Evolutionary conservation across 1,139 yeast species (phyloP).

Genomic region (Sugiyamaella grinbergsii): DNA sequence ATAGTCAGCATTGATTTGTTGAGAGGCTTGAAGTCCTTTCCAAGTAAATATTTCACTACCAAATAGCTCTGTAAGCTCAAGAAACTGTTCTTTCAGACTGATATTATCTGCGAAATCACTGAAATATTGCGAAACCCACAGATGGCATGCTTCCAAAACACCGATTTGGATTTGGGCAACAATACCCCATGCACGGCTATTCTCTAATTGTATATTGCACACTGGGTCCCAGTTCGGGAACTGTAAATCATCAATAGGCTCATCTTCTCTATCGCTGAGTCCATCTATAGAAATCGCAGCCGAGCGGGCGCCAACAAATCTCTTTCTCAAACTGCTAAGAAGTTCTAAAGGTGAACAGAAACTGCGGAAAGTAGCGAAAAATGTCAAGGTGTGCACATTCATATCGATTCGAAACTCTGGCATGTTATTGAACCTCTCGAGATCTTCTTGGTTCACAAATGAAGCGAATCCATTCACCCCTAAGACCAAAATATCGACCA

Average conservation of each 20-base stretch:
- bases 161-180: constrained; percentile 78
- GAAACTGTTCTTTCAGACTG: constrained; percentile 59
- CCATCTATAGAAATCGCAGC: constrained; percentile 56
- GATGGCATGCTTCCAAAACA: constrained; percentile 72
- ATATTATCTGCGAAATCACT: constrained; percentile 73
- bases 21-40: constrained; percentile 42
- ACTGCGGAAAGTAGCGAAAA: constrained; percentile 65
- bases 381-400: constrained; percentile 60
- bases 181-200: constrained; percentile 54
- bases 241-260: constrained; percentile 13
- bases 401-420: constrained; percentile 55
- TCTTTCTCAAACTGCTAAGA: constrained; percentile 51
- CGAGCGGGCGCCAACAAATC: constrained; percentile 61
- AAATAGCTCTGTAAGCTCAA: constrained; percentile 66
- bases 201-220: constrained; percentile 39
- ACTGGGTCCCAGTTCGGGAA: constrained; percentile 50
- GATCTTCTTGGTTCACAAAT: constrained; percentile 48
- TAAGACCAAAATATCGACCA: constrained; percentile 62
- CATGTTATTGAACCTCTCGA: constrained; percentile 32
- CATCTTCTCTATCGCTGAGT: constrained; percentile 17
- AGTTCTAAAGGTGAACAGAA: constrained; percentile 58
- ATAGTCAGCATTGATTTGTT: constrained; percentile 41
- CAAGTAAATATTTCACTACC: constrained; percentile 75
- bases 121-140: constrained; percentile 73
- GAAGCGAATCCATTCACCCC: constrained; percentile 62